Evolutionary conservation across 2,329 filamentous ascomycete genomes (phyloP), one percentile per base, ranked within the genome.

Genomic region (Aureobasidium zeae): DNA sequence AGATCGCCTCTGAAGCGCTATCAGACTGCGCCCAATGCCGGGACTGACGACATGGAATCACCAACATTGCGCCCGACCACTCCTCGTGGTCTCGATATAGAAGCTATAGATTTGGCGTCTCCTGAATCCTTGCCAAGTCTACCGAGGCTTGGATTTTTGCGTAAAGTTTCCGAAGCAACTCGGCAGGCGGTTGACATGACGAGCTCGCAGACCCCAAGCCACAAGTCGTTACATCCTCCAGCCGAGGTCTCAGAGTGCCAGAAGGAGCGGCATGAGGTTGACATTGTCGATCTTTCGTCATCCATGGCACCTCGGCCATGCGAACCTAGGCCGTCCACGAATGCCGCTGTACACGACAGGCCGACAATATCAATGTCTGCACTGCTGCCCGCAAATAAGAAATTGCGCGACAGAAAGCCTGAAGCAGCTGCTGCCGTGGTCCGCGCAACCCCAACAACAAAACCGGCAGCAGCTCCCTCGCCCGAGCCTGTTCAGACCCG

Each of bases 1-100:
- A 54, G 54, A 29, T 51, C 50, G 15, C 53, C 53, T 1, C 43
- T 61, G 46, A 57, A 53, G 38, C 48, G 58, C 39, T 42, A 48
- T 25, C 49, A 54, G 37, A 60, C 55, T 4, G 58, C 57, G 4
- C 57, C 58, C 13, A 52, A 50, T 5, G 25, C 28, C 6, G 22
- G 43, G 4, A 21, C 8, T 2, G 39, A 43, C 13, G 39, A 43
- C 6, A 12, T 34, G 11, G 39, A 38, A 35, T 20, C 51, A 44
- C 10, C 37, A 26, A 6, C 48, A 46, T 13, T 48, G 48, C 22
- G 45, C 8, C 22, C 31, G 12, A n/a, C 38, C 12, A 37, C 44
- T 34, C 35, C 37, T 26, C 26, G 39, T 30, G 11, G 19, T 21
- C 20, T 25, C 26, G 46, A 20, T 3, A 43, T 51, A 5, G 51